Percentiles rank a stretch among this genome's conserved stretches.
Conservation (phyloP, 2,329 filamentous ascomycete genomes). For the Colletotrichum karsti region DNA sequence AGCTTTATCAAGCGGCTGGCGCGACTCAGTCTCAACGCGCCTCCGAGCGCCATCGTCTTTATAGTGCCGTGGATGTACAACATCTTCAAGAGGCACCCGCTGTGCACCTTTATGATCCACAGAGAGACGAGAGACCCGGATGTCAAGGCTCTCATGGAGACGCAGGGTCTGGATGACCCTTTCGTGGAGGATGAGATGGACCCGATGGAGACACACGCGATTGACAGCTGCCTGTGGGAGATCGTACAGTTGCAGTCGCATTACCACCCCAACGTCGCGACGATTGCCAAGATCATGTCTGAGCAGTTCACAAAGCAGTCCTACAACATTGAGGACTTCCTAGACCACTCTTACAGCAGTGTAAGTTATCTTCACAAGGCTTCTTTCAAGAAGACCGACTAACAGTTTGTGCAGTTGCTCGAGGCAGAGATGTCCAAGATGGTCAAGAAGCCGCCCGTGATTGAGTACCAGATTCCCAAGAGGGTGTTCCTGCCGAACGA, state of each 20-base stretch:
- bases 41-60: conserved; percentile 87
- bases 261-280: conserved; percentile 96
- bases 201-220: conserved; percentile 84
- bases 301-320: conserved; percentile 97
- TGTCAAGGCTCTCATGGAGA: conserved; percentile 66
- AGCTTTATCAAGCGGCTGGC: conserved; percentile 97
- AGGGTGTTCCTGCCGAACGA: conserved; percentile 73
- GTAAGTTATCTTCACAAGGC: conserved; percentile 55
- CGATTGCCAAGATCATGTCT: conserved; percentile 90
- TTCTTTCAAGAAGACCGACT: conserved; percentile 60
- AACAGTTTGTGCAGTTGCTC: conserved; percentile 67
- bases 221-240: conserved; percentile 96
- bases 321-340: conserved; percentile 96
- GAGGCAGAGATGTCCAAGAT: conserved; percentile 86
- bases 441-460: conserved; percentile 84
- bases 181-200: conserved; percentile 81
- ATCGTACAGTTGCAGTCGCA: conserved; percentile 89
- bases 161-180: conserved; percentile 72
- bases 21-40: conserved; percentile 84
- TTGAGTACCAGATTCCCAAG: conserved; percentile 95
- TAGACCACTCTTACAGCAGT: conserved; percentile 90
- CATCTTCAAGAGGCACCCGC: conserved; percentile 86
- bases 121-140: conserved; percentile 70
- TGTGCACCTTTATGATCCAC: conserved; percentile 96
- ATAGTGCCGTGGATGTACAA: conserved; percentile 97